These are phyloP conservation scores for Trichoderma guizhouense DNA, from an alignment of 2,329 filamentous ascomycete genomes.

Conservation along the genomic window DNA sequence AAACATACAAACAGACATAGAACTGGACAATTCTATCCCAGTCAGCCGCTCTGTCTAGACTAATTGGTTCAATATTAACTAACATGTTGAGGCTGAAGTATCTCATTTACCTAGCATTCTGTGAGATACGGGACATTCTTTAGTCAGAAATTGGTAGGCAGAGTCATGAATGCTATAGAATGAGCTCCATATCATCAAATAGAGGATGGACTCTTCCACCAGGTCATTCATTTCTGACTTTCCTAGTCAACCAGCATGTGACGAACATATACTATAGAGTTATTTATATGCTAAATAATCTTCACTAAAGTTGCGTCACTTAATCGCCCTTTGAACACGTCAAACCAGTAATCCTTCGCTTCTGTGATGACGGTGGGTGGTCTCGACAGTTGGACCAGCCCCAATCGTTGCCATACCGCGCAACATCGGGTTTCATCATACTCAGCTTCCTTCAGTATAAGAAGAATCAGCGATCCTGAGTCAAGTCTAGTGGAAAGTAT, in stretches of 20 bases:
- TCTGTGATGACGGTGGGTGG: not conserved
- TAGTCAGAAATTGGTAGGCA: not conserved
- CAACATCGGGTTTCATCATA: not conserved
- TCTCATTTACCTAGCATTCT: not conserved
- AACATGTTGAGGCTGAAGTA: not conserved
- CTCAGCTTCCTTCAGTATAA: not conserved
- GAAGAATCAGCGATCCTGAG: not conserved
- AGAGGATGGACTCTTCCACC: not conserved
- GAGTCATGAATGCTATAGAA: not conserved
- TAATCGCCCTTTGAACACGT: not conserved
- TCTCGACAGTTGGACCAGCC: not conserved
- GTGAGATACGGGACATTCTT: not conserved
- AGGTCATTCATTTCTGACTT: not conserved
- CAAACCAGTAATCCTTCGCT: not conserved
- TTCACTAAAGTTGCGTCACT: not conserved
- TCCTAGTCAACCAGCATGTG: too few relatives aligned
- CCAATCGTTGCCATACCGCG: not conserved
- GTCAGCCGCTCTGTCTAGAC: not conserved
- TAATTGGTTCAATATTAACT: not conserved
- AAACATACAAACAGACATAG: too few relatives aligned
- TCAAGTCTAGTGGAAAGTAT: slow-evolving; percentile 7
- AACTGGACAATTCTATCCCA: not conserved
- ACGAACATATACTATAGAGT: too few relatives aligned
- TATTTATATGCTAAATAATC: not conserved
- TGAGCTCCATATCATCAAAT: not conserved